A percentile compares a stretch with the other conserved stretches of the same genome.
These are phyloP conservation scores for Fusarium sp. DNA, from an alignment of 2,329 filamentous ascomycete genomes.

Conservation along the genomic window DNA sequence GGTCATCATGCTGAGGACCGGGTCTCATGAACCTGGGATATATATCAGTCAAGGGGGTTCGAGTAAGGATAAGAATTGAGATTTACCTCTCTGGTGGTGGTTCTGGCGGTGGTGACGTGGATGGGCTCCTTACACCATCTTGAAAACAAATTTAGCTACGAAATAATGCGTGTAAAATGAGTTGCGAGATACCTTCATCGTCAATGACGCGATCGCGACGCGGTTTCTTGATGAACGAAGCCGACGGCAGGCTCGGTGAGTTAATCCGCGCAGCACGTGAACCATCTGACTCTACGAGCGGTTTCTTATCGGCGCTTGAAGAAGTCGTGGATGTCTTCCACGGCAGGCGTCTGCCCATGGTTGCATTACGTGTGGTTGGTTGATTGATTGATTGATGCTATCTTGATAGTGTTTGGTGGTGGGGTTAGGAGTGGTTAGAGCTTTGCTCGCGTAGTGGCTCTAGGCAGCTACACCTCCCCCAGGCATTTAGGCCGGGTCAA, in stretches of 20 bases:
- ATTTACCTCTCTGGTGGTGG: conserved; percentile 58
- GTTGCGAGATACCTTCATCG: conserved; percentile 36
- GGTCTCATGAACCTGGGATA: conserved; percentile 69
- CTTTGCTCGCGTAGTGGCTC: background rate
- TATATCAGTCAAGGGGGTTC: background rate
- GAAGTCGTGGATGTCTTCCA: conserved; percentile 54
- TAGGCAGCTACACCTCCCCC: background rate
- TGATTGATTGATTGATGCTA: conserved; percentile 4
- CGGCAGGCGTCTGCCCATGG: conserved; percentile 63
- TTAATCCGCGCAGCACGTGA: conserved; percentile 1
- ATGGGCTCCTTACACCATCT: conserved; percentile 51
- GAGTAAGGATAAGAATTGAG: background rate
- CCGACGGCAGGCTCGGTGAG: conserved; percentile 8
- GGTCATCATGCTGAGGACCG: conserved; percentile 74
- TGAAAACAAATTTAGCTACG: background rate
- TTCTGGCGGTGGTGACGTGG: conserved; percentile 63
- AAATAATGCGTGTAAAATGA: background rate
- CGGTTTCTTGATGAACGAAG: conserved; percentile 25
- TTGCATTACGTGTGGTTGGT: conserved; percentile 6
- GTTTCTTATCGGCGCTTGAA: conserved; percentile 10
- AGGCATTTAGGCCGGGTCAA: background rate
- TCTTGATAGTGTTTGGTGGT: conserved; percentile 9
- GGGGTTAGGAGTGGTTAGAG: background rate
- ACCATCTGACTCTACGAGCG: conserved; percentile 16
- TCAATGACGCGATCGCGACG: conserved; percentile 33